phyloP scores from a whole-genome alignment of 225 moss, liverwort and hornwort genomes.

The Sphagnum tenellum region DNA sequence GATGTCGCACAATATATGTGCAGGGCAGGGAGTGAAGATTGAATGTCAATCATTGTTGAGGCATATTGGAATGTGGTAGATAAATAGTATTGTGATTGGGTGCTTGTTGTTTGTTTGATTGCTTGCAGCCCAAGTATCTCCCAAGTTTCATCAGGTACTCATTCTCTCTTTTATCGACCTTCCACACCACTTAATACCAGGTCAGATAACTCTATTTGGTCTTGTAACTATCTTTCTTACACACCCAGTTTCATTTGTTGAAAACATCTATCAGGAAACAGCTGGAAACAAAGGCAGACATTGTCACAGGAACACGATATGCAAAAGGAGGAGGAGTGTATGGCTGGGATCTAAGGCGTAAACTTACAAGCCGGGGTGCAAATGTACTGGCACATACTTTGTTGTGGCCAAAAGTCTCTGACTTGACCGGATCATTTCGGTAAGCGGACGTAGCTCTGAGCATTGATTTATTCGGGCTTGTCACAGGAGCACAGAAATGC shows the following conservation, averaged over 20 bases:
- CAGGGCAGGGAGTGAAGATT: background rate
- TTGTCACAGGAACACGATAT: constrained; percentile 89
- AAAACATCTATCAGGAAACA: constrained; percentile 39
- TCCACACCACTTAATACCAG: too few species aligned
- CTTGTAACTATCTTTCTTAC: too few species aligned
- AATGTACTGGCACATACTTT: constrained; percentile 84
- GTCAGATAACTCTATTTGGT: too few species aligned
- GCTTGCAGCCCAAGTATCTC: constrained; percentile 86
- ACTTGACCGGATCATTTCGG: constrained; percentile 88
- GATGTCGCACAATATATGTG: too few species aligned
- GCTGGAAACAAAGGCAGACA: constrained; percentile 76
- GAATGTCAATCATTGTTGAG: background rate
- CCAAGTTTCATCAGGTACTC: constrained; percentile 64
- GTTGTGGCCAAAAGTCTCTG: constrained; percentile 75
- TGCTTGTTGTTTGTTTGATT: background rate
- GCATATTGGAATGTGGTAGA: background rate
- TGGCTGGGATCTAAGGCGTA: constrained; percentile 79
- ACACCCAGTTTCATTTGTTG: too few species aligned
- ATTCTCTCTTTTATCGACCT: background rate
- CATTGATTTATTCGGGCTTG: background rate
- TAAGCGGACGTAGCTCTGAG: constrained; percentile 5
- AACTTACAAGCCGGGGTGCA: constrained; percentile 82
- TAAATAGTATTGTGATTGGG: too few species aligned
- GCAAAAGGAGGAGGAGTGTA: constrained; percentile 65
- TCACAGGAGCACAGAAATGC: background rate